Evolutionary conservation across 2,329 filamentous ascomycete species (phyloP).

Genomic region (Cucurbitaria berberidis): DNA sequence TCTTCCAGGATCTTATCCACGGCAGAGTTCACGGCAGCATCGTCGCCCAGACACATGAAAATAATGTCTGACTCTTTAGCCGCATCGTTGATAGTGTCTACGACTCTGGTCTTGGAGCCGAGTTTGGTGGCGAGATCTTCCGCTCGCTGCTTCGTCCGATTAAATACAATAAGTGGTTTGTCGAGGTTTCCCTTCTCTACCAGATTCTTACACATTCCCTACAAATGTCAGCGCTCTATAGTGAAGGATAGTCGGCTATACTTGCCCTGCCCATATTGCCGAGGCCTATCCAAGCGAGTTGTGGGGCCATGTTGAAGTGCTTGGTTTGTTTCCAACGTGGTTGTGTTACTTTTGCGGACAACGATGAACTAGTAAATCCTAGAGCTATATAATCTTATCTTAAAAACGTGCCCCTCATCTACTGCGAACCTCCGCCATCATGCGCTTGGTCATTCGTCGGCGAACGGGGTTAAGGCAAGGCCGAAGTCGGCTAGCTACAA

Average conservation of each 20-base stretch:
- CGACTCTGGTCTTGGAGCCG: slow-evolving; percentile 67
- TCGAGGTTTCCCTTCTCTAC: slow-evolving; percentile 76
- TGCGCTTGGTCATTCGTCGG: neutral
- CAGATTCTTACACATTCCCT: slow-evolving; percentile 85
- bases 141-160: slow-evolving; percentile 73
- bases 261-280: slow-evolving; percentile 86
- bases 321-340: neutral
- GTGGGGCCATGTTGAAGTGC: slow-evolving; percentile 50
- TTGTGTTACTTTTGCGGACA: neutral
- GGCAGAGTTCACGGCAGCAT: slow-evolving; percentile 71
- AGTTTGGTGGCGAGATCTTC: slow-evolving; percentile 68
- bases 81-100: slow-evolving; percentile 68
- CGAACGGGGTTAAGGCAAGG: slow-evolving; percentile 5
- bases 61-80: slow-evolving; percentile 75
- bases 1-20: slow-evolving; percentile 63
- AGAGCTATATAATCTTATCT: neutral
- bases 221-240: slow-evolving; percentile 7
- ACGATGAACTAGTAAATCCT: neutral
- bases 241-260: slow-evolving; percentile 11
- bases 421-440: neutral
- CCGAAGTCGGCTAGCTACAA: slow-evolving; percentile 25
- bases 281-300: slow-evolving; percentile 79
- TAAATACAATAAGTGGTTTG: slow-evolving; percentile 77
- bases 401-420: neutral
- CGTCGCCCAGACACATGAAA: slow-evolving; percentile 81